Evolutionary conservation across 495 filamentous ascomycete species (phyloP).

Genomic region (Penicillium soppii): DNA sequence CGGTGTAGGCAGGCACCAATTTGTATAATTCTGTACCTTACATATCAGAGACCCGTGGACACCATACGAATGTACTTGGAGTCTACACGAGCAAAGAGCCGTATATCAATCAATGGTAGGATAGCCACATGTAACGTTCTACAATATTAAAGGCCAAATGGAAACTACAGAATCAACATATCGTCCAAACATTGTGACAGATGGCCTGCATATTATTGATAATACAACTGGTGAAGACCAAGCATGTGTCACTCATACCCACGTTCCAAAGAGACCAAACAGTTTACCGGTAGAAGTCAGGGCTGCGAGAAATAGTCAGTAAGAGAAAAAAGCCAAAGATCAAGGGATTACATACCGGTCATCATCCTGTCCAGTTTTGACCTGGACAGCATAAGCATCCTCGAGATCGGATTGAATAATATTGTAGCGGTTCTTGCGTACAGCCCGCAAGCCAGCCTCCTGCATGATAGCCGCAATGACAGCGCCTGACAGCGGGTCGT

Average conservation of each 20-base stretch:
- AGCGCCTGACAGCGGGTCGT: slow-evolving; percentile 91
- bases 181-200: slow-evolving; percentile 23
- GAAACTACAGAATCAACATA: not conserved
- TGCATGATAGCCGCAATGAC: slow-evolving; percentile 99
- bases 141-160: not conserved
- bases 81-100: too few species aligned
- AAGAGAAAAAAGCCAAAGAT: slow-evolving; percentile 1
- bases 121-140: too few species aligned
- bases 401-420: slow-evolving; percentile 96
- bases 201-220: slow-evolving; percentile 36
- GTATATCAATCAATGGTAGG: too few species aligned
- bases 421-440: slow-evolving; percentile 97
- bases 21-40: too few species aligned
- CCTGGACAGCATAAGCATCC: slow-evolving; percentile 92
- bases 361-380: slow-evolving; percentile 81
- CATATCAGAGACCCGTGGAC: too few species aligned
- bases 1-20: too few species aligned
- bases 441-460: slow-evolving; percentile 91
- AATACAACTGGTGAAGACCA: slow-evolving; percentile 34
- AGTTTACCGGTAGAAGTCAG: slow-evolving; percentile 57
- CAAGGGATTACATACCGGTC: slow-evolving; percentile 43
- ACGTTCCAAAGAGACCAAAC: not conserved
- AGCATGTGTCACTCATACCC: slow-evolving; percentile 25
- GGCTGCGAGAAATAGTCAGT: slow-evolving; percentile 33
- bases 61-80: too few species aligned